These are phyloP conservation scores for Gracilaria domingensis DNA, from an alignment of 23 red algal genomes.

Conservation along the genomic window DNA sequence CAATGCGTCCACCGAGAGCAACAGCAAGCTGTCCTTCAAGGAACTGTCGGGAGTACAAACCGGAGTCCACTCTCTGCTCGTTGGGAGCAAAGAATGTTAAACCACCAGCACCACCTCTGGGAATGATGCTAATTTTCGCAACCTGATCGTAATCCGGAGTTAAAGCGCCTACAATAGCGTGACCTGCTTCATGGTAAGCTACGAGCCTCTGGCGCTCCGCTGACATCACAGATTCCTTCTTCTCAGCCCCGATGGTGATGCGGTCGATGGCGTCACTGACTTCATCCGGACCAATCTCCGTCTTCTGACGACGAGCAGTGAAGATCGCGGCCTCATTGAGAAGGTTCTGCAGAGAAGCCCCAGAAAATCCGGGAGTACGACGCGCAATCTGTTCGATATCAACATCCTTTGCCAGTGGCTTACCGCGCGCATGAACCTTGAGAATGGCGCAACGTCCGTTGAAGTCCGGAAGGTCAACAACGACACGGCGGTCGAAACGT, in stretches of 20 bases:
- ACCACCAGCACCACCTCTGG: conserved; percentile 95
- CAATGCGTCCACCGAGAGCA: conserved; percentile 96
- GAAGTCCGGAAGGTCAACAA: conserved; percentile 97
- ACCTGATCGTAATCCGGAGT: conserved; percentile 98
- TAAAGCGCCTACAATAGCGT: conserved; percentile 95
- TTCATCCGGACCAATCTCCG: conserved; percentile 93
- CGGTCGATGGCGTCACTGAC: conserved; percentile 94
- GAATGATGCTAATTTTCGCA: conserved; percentile 97
- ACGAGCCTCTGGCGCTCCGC: conserved; percentile 90
- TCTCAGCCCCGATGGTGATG: conserved; percentile 95
- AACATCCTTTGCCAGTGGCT: conserved; percentile 95
- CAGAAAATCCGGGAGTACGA: conserved; percentile 96
- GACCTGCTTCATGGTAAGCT: conserved; percentile 99
- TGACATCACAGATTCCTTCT: conserved; percentile 91
- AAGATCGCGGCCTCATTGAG: conserved; percentile 99
- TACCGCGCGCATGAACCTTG: conserved; percentile 92
- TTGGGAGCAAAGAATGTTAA: conserved; percentile 98
- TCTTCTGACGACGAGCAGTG: conserved; percentile 91
- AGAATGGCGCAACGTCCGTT: conserved; percentile 86
- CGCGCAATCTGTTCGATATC: conserved; percentile 95
- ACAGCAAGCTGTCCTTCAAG: conserved; percentile 94
- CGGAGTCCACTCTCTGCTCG: conserved; percentile 92
- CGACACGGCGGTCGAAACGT: conserved; percentile 95
- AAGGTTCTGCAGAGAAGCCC: conserved; percentile 93
- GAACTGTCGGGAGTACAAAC: conserved; percentile 95